Evolutionary conservation across 768 basidiomycete genomes (phyloP), one percentile per base, ranked within the genome.

Genomic region (Lactarius tabidus): DNA sequence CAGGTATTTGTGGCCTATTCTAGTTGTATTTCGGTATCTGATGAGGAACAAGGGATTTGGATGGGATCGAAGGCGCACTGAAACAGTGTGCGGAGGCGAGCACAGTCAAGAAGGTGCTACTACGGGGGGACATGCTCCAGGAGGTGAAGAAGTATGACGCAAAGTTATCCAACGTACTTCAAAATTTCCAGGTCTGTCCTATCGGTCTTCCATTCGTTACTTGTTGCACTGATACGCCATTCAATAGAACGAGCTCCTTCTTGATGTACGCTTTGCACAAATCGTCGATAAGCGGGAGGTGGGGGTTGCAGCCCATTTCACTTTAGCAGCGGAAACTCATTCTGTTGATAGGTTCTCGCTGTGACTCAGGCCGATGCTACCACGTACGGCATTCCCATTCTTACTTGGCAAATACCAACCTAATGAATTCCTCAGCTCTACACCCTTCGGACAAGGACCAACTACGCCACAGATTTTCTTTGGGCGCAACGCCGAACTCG

Each of bases 401-500:
- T 9, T 17, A n/a, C n/a, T 23, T 15, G 1, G 31, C 35, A 38
- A 28, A 29, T 14, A 20, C 33, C 28, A 23, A 53, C 17, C 2
- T 53, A 33, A 15, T n/a, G 18, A 18, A 14, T 53, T 31, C 9
- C 48, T 28, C 14, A 53, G 17, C n/a, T 26, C 12, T 6, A 8
- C 35, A 18, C 6, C 23, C 17, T 17, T 41, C 39, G 15, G 15
- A 23, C 48, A 14, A 10, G 23, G n/a, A 9, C 53, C 39, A 33
- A 18, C 48, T 45, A 17, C 33, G n/a, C 60, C 60, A 1, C 60
- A 53, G 52, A 62, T 62, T 33, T 62, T 51, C 48, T 51, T 51
- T 26, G 48, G 48, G 48, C 48, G 48, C 5, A 23, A 51, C 3
- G 48, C 23, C 23, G 48, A 51, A 14, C 48, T 51, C 3, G 48